Evolutionary conservation across 768 basidiomycete genomes (phyloP), one percentile per base, ranked within the genome.

Genomic region (Kwoniella shandongensis): DNA sequence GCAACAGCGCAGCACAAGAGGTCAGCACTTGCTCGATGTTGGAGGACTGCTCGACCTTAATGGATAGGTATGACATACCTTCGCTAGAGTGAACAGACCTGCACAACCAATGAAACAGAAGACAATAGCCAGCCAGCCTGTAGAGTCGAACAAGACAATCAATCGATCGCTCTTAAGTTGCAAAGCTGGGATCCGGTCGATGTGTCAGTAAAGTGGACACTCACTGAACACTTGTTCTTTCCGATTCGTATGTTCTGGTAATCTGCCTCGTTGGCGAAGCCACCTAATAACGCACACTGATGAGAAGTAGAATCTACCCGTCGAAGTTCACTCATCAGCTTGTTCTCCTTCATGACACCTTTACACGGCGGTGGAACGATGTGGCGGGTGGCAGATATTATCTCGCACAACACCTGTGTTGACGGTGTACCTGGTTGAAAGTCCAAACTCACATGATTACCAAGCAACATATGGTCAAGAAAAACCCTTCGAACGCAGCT

Each of bases 261-360:
- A 54, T 1, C 77, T 66, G 29, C 74, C 74, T 18, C 72, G 63
- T 45, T 76, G 75, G 2, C 77, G 57, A 1, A 78, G 61, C 69
- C 67, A 76, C 11, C 75, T 63, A 44, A 75, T 76, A 1, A 63
- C 44, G 36, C 73, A 57, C 15, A 77, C 62, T 0, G 73, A 44
- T 1, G 66, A 38, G 50, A 70, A 63, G 66, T 74, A 78, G 48
- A 73, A 67, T 44, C 70, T 70, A 54, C n/a, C 59, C 51, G 54
- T 65, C 42, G 30, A 11, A 13, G 15, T 8, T 18, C 47, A 3
- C 49, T 54, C 40, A 44, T 32, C 55, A 48, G 35, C 38, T 20
- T 1, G 23, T 36, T 13, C 35, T 25, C 23, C 35, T 32, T 15
- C 25, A 50, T 36, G 7, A 38, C 12, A 12, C 18, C 18, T 26